Evolutionary conservation across 495 filamentous ascomycete genomes (phyloP), one percentile per base, ranked within the genome.

Genomic region (Xylaria acuta): DNA sequence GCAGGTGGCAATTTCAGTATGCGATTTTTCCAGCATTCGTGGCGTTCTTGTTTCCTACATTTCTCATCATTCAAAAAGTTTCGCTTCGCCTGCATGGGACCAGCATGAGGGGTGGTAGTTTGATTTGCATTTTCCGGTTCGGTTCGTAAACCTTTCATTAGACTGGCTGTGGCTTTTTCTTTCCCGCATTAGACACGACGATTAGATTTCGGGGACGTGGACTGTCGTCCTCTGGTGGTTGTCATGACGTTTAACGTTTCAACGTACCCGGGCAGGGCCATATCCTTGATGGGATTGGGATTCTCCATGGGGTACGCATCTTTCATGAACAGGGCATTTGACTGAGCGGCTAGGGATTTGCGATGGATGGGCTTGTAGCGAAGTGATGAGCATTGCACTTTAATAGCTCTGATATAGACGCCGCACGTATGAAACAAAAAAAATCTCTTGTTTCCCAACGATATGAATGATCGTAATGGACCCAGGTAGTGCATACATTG

Each of bases 91-190:
- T 81, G 78, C 77, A 79, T 82, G 79, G 82, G 78, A 82, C 82
- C 79, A 83, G 82, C 70, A 72, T 67, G 71, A 67, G 67, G 71
- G 71, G 71, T 66, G 71, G 65, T 73, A 53, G 64, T 77, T 80
- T 81, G 76, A 75, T 81, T 79, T 84, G 79, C 81, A 83, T 84
- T 80, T 74, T 79, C 80, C 73, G 82, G 79, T 75, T 75, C 76
- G 79, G 78, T 72, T 81, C 74, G 77, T 72, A 32, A 41, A 51
- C 76, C 76, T 80, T 77, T 81, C 80, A 77, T 76, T 84, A 85
- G 82, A 85, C 76, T 78, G 76, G 77, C 73, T 79, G 76, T 71
- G 76, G 76, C 74, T 74, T 79, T 73, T 73, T 73, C 75, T 60
- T 60, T 60, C 58, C 58, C 38, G 77, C 77, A 78, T 79, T 79